phyloP scores from a whole-genome alignment of 306 rosid genomes.

The Corylus heterophylla region DNA sequence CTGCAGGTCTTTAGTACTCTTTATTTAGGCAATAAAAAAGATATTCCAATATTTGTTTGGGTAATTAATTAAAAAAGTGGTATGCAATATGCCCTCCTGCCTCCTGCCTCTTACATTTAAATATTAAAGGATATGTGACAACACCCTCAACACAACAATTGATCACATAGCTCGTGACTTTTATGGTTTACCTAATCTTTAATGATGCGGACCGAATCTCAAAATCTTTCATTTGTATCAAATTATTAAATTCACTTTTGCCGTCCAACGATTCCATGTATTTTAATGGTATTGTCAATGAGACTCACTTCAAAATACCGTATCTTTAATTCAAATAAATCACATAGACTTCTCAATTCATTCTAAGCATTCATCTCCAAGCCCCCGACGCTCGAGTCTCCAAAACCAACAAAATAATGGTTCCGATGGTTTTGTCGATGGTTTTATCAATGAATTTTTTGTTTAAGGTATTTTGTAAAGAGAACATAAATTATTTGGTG shows the following conservation, averaged over 20 bases:
- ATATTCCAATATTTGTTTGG: not conserved
- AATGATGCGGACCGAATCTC: too few species aligned
- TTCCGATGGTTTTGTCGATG: too few species aligned
- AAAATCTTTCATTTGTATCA: not conserved
- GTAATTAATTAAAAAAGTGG: not conserved
- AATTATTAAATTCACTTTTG: not conserved
- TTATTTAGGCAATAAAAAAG: not conserved
- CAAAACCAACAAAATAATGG: too few species aligned
- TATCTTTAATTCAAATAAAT: too few species aligned
- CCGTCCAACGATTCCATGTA: not conserved
- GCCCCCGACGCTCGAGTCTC: too few species aligned
- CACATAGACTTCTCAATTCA: too few species aligned
- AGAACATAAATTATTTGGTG: too few species aligned
- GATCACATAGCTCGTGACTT: not conserved
- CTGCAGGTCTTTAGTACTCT: not conserved
- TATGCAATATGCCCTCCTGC: not conserved
- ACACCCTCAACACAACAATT: not conserved
- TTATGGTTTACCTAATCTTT: not conserved
- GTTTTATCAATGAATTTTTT: too few species aligned
- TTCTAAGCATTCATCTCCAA: too few species aligned
- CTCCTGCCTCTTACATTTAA: not conserved
- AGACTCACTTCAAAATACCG: too few species aligned
- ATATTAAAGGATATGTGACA: not conserved
- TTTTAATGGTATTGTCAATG: too few species aligned
- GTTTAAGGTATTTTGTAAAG: too few species aligned